Percentiles rank a stretch among this genome's conserved stretches.
These are phyloP conservation scores for Xerocomus minutiporus DNA, from an alignment of 1,284 basidiomycete species.

Conservation along the genomic window DNA sequence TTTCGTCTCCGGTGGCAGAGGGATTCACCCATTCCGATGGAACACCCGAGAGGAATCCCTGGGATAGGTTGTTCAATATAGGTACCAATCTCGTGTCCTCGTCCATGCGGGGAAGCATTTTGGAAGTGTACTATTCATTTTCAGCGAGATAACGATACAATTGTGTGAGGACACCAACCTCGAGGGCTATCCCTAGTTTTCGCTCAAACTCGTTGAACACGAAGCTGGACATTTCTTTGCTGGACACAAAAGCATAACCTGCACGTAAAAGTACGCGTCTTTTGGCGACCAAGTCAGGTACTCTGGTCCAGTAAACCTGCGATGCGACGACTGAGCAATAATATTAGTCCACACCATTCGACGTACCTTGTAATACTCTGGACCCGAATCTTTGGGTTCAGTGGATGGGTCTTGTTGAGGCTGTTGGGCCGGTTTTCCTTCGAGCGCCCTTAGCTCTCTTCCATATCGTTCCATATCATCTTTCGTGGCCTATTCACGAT, in stretches of 20 bases:
- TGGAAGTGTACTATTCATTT: conserved; percentile 70
- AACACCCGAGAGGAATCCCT: conserved; percentile 91
- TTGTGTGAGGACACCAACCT: conserved; percentile 46
- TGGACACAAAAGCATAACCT: conserved; percentile 91
- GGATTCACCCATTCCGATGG: conserved; percentile 72
- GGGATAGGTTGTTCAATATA: conserved; percentile 88
- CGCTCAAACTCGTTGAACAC: conserved; percentile 85
- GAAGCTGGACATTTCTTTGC: conserved; percentile 78
- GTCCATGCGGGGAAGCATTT: conserved; percentile 87
- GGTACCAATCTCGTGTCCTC: conserved; percentile 92
- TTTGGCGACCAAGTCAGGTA: conserved; percentile 87
- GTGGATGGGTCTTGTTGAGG: not conserved
- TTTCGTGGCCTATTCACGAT: conserved; percentile 46
- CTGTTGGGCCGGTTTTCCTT: conserved; percentile 20
- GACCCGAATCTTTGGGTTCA: not conserved
- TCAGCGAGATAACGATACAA: conserved; percentile 1
- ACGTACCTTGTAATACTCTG: conserved; percentile 65
- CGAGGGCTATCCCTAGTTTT: conserved; percentile 73
- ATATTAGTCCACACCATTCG: not conserved
- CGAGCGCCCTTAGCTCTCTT: conserved; percentile 46
- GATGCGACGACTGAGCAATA: not conserved
- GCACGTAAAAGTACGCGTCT: conserved; percentile 76
- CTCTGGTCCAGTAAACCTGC: conserved; percentile 80
- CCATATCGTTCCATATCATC: conserved; percentile 55
- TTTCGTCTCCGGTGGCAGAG: conserved; percentile 54